Evolutionary conservation across 495 filamentous ascomycete genomes (phyloP).

Genomic region (Aspergillus sparsus): DNA sequence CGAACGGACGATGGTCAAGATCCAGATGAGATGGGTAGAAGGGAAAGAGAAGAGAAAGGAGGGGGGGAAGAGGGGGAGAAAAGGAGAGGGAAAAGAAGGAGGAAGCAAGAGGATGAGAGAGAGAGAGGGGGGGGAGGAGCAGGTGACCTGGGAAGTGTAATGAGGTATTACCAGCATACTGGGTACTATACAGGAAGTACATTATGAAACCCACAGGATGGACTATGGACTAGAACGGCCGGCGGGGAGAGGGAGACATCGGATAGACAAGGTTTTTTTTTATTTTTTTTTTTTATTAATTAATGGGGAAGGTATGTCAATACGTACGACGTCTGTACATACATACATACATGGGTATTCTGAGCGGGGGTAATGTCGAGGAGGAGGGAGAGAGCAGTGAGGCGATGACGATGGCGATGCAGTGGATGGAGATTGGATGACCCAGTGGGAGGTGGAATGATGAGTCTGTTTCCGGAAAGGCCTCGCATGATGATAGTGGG

Average conservation of each 20-base stretch:
- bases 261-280: neutral
- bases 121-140: constrained; percentile 28
- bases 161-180: constrained; percentile 10
- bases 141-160: constrained; percentile 34
- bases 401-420: constrained; percentile 9
- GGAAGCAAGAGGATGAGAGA: constrained; percentile 28
- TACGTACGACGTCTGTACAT: neutral
- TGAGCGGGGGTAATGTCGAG: neutral
- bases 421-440: constrained; percentile 5
- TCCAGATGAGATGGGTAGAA: constrained; percentile 30
- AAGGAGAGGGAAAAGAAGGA: constrained; percentile 19
- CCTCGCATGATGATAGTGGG: constrained; percentile 9
- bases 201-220: constrained; percentile 1
- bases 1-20: constrained; percentile 25
- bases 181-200: neutral
- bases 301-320: neutral
- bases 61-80: constrained; percentile 24
- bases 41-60: constrained; percentile 21
- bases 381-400: constrained; percentile 4
- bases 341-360: neutral
- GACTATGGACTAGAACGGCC: neutral
- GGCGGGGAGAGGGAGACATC: neutral
- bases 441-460: constrained; percentile 2
- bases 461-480: constrained; percentile 11
- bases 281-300: no score